phyloP scores from a whole-genome alignment of 805 yeast species.

The Kuraishia cidri region DNA sequence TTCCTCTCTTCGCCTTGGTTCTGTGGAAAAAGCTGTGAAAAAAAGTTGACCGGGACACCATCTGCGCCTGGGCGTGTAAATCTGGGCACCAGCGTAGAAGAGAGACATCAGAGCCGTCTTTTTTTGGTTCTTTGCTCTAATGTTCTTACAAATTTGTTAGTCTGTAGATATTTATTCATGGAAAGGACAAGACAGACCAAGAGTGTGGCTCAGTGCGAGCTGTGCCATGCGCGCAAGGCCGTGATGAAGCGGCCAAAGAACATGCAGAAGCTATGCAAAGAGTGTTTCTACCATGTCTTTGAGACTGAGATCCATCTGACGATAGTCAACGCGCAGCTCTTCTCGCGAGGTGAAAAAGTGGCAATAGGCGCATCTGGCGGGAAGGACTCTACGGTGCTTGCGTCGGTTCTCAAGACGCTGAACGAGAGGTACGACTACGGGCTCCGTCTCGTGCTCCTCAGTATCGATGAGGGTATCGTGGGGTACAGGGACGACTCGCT shows the following conservation, averaged over 20 bases:
- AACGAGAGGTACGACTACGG: constrained; percentile 89
- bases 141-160: too few species aligned
- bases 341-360: constrained; percentile 73
- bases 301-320: constrained; percentile 96
- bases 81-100: too few species aligned
- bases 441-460: constrained; percentile 68
- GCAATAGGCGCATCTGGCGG: constrained; percentile 99
- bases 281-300: constrained; percentile 82
- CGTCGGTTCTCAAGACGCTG: constrained; percentile 75
- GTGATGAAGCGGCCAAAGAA: constrained; percentile 90
- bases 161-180: too few species aligned
- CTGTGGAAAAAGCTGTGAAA: background rate
- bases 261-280: constrained; percentile 80
- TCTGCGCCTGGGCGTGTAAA: too few species aligned
- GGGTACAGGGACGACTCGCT: constrained; percentile 97
- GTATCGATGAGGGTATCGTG: constrained; percentile 94
- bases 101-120: too few species aligned
- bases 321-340: constrained; percentile 59
- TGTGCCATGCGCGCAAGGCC: constrained; percentile 77
- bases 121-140: too few species aligned
- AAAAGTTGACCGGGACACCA: too few species aligned
- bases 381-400: constrained; percentile 93
- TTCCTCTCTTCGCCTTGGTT: constrained; percentile 1
- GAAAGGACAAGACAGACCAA: too few species aligned
- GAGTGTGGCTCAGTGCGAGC: constrained; percentile 69